Evolutionary conservation across 441 rosid species (phyloP).

Genomic region (Hura crepitans): DNA sequence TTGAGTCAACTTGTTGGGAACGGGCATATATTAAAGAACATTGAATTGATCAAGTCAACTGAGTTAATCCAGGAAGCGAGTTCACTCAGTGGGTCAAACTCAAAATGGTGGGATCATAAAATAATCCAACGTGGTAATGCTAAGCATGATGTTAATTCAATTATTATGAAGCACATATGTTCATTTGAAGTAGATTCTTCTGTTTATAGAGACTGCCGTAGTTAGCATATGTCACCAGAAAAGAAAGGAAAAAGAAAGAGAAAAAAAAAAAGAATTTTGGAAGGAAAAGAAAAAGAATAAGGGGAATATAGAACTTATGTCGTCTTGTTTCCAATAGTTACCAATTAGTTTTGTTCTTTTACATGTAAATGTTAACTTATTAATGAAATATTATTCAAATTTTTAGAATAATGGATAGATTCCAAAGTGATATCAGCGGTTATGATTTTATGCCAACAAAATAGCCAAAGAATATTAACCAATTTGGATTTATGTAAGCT

Average conservation of each 20-base stretch:
- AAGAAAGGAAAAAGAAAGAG: too few species aligned
- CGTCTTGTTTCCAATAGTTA: background rate
- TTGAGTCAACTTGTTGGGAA: constrained; percentile 66
- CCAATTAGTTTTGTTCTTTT: constrained; percentile 18
- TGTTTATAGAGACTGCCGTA: constrained; percentile 58
- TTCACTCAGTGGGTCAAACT: constrained; percentile 37
- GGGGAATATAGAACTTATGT: constrained; percentile 8
- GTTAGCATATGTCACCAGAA: constrained; percentile 7
- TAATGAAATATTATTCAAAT: background rate
- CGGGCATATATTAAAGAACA: constrained; percentile 40
- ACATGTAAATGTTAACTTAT: constrained; percentile 14
- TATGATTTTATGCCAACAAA: background rate
- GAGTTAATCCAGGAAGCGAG: constrained; percentile 55
- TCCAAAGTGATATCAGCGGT: constrained; percentile 4
- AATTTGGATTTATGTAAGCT: background rate
- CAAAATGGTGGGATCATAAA: constrained; percentile 24
- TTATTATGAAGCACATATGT: constrained; percentile 65
- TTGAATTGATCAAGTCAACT: constrained; percentile 37
- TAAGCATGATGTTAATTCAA: constrained; percentile 27
- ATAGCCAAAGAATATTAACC: background rate
- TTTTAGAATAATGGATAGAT: background rate
- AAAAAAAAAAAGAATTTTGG: background rate
- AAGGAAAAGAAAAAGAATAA: constrained; percentile 11
- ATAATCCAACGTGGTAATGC: constrained; percentile 44
- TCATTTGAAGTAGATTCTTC: constrained; percentile 47